Base-by-base conservation (phyloP, 176 grass and related monocot genomes). In the Thinopyrum elongatum region DNA sequence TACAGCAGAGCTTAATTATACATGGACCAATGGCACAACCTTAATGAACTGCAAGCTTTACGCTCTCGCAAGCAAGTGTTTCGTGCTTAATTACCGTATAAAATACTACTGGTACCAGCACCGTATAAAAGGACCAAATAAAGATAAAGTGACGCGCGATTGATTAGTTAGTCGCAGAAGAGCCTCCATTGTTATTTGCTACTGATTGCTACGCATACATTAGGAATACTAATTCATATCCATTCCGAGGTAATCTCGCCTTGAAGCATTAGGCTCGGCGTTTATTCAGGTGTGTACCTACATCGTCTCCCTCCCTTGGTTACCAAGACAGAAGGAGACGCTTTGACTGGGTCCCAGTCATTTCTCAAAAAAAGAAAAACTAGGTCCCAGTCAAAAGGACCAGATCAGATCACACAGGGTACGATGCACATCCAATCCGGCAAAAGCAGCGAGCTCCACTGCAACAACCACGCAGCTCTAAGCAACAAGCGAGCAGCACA, bases 211-310 rank as follows among this genome's bases (percentile, higher is more conserved):
- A 69, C 15, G 80, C 66, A 74, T 65, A 84, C 65, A 16, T 44
- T 86, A 62, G 63, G 44, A 86, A 77, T 63, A 25, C 8, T 58
- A 61, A 21, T 51, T 75, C 44, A 51, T 80, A 69, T 39, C 38
- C 71, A n/a, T 71, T 51, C 22, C 39, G 34, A 10, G 74, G 65
- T 90, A 79, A 49, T 83, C 74, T 78, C 42, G 53, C 66, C 80
- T 87, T 87, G 79, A 90, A 90, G 84, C 74, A 79, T 74, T 78
- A 72, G 64, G 71, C 81, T 67, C 57, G 63, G 42, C 55, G 84
- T 83, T 83, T 30, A 73, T 83, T 90, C 84, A 60, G 80, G 72
- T 83, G 74, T 73, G 79, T 87, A 59, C 84, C 80, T 90, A 79
- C 88, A 33, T 57, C 29, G 10, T 42, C 41, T 73, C 64, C 73